Percentiles rank a stretch among this genome's conserved stretches.
phyloP scores from a whole-genome alignment of 305 asterid species.

The Solanum hybrid region DNA sequence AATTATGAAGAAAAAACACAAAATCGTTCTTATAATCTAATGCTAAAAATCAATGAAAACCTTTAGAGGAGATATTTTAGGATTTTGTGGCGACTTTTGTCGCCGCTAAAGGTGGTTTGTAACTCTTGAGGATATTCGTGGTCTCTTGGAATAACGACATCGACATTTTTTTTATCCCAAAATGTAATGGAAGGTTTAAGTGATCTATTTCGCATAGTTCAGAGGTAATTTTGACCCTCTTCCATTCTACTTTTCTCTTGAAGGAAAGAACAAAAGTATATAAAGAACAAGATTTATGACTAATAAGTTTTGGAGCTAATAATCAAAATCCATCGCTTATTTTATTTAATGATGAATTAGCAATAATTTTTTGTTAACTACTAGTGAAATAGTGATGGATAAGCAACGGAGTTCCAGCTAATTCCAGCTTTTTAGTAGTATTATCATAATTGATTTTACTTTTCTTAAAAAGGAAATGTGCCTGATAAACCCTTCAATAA shows the following conservation, averaged over 20 bases:
- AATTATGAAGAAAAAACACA: neutral
- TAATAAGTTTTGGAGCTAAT: too few species aligned
- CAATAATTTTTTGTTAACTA: neutral
- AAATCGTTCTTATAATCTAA: neutral
- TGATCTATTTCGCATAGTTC: too few species aligned
- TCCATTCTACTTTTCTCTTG: too few species aligned
- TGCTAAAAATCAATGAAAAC: neutral
- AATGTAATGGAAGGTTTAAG: neutral
- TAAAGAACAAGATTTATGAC: neutral
- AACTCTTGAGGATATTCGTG: neutral
- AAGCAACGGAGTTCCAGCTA: neutral
- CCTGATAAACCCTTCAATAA: neutral
- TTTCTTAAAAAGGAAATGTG: neutral
- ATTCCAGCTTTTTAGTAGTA: neutral
- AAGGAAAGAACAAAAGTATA: neutral
- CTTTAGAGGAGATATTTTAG: neutral
- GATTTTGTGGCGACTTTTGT: neutral
- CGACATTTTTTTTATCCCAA: too few species aligned
- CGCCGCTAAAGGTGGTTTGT: neutral
- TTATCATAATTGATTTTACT: neutral
- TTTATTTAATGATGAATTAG: neutral
- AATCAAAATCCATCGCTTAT: too few species aligned
- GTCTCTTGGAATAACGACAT: neutral
- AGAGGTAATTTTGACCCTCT: too few species aligned
- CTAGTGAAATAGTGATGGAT: neutral